Base-by-base conservation (phyloP, 805 yeast species). In the Kodamaea restingae region DNA sequence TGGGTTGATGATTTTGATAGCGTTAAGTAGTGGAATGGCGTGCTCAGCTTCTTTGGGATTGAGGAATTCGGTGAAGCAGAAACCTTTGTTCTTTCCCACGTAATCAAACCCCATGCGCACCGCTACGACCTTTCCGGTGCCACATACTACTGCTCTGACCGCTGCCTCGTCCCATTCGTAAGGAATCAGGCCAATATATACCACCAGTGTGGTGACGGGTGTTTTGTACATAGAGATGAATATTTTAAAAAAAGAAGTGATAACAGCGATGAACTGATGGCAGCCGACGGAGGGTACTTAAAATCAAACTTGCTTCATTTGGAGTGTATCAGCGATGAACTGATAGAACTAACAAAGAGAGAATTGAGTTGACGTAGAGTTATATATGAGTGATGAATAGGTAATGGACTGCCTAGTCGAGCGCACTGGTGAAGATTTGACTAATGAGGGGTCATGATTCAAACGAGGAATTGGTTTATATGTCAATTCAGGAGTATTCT, bases 61-160 rank as follows among this genome's bases (percentile, higher is more conserved):
- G 39, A 50, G 60, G 50, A 77, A 81, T 55, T 81, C 86, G 20
- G 81, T 73, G 51, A 81, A 81, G 42, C 83, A 76, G 49, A 73
- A 81, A n/a, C 84, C 84, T 52, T 80, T 80, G 50, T 78, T 76
- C 45, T 75, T 74, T 8, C 80, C 78, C 8, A 73, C 73, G 52
- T 69, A 67, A 53, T 78, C 78, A 70, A 67, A 71, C 61, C 81
- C 71, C 59, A 81, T 58, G 48, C 86, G 70, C 7, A 83, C 81
- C 46, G 80, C 86, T 11, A 80, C 78, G 18, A 84, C 76, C 2
- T 76, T 74, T 1, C 93, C 93, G 7, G 84, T 71, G 1, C 90
- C 90, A 39, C 84, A 80, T 17, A 83, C 80, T 8, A 84, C 69
- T 6, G 71, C 75, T 38, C 78, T 75, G 25, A 84, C 65, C 11